phyloP scores from a whole-genome alignment of 148 eudicot genomes.

The Dysphania ambrosioides region DNA sequence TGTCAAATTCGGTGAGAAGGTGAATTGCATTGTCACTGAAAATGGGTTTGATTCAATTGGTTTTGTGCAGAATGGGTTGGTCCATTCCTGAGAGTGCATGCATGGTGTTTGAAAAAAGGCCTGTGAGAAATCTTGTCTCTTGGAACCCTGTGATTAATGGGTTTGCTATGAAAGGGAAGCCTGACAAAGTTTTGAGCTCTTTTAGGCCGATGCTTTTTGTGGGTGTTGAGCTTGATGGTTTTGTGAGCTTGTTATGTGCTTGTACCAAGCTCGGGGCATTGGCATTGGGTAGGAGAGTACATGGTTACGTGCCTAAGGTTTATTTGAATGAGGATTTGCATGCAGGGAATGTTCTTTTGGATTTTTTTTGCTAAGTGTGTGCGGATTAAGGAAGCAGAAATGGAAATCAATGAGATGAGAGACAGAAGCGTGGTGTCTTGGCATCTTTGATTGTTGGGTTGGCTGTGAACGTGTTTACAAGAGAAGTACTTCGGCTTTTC shows the following conservation, averaged over 20 bases:
- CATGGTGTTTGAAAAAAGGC: slow-evolving; percentile 61
- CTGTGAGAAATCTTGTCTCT: slow-evolving; percentile 65
- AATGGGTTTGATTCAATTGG: slow-evolving; percentile 53
- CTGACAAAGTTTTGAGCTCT: slow-evolving; percentile 51
- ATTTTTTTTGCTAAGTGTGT: slow-evolving; percentile 70
- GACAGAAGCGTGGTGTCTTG: slow-evolving; percentile 62
- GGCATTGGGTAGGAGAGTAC: slow-evolving; percentile 72
- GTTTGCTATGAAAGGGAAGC: slow-evolving; percentile 59
- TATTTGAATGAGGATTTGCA: slow-evolving; percentile 61
- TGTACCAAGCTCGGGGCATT: slow-evolving; percentile 77
- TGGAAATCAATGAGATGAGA: slow-evolving; percentile 44
- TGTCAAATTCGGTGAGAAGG: slow-evolving; percentile 54
- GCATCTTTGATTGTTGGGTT: slow-evolving; percentile 66
- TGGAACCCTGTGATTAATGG: slow-evolving; percentile 88
- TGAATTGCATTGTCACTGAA: slow-evolving; percentile 43
- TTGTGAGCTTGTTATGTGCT: slow-evolving; percentile 78
- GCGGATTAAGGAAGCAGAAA: slow-evolving; percentile 45
- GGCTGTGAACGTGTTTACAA: slow-evolving; percentile 57
- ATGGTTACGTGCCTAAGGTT: slow-evolving; percentile 60
- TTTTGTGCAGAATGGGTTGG: slow-evolving; percentile 60
- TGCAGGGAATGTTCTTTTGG: slow-evolving; percentile 61
- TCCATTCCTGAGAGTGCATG: slow-evolving; percentile 66
- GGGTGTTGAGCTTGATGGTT: slow-evolving; percentile 73
- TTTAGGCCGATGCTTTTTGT: slow-evolving; percentile 49
- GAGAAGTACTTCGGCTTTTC: slow-evolving; percentile 52